Conservation (phyloP, 352 stramenopile species). For the Globisporangium mamillatum region DNA sequence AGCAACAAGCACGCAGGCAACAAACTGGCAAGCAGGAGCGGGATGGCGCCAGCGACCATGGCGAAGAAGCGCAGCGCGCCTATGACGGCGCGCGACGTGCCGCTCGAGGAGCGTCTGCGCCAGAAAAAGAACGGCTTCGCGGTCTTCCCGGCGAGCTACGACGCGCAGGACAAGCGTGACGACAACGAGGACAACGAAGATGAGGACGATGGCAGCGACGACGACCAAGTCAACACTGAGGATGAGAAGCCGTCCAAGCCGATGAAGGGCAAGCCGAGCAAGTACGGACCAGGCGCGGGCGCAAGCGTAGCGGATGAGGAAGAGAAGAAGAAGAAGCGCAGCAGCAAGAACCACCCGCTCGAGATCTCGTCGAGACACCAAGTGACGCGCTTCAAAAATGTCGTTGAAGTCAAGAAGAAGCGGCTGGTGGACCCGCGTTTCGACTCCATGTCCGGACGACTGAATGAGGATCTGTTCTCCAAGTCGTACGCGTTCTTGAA, state of each 20-base stretch:
- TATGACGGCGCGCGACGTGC: slow-evolving; percentile 48
- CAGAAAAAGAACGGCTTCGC: slow-evolving; percentile 80
- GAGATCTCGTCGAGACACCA: slow-evolving; percentile 85
- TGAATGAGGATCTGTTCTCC: slow-evolving; percentile 87
- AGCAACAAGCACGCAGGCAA: background rate
- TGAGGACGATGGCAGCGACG: background rate
- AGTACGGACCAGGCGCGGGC: slow-evolving; percentile 13
- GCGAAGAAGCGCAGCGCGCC: slow-evolving; percentile 13
- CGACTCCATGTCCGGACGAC: slow-evolving; percentile 71
- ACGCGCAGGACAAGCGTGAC: background rate
- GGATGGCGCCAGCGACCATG: slow-evolving; percentile 10
- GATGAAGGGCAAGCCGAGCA: slow-evolving; percentile 15
- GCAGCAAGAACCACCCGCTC: slow-evolving; percentile 87
- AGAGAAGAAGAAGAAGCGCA: slow-evolving; percentile 27
- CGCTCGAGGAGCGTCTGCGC: slow-evolving; percentile 72
- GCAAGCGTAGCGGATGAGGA: slow-evolving; percentile 4
- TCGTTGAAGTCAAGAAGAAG: slow-evolving; percentile 81
- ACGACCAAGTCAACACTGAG: background rate
- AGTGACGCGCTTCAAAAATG: slow-evolving; percentile 74
- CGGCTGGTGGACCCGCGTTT: slow-evolving; percentile 84
- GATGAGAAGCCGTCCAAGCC: slow-evolving; percentile 17
- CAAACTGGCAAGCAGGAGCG: background rate
- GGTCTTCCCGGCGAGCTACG: slow-evolving; percentile 17
- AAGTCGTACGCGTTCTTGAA: slow-evolving; percentile 90
- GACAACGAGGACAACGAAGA: background rate